Evolutionary conservation across 169 alveolate species (phyloP), one percentile per base, ranked within the genome.

Genomic region (Plasmodium vinckei): DNA sequence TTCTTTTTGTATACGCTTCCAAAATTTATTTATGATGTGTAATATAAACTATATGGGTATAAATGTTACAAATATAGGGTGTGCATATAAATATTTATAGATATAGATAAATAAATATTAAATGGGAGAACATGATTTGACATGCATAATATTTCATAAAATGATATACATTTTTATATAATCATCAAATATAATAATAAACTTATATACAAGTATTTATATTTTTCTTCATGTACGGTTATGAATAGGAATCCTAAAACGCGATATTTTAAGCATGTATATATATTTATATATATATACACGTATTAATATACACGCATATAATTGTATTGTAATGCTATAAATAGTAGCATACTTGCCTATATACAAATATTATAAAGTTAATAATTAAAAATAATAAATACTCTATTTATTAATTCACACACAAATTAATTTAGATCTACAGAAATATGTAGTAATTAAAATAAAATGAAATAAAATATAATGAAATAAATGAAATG

Each of bases 71-170:
- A 70, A 7, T 57, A 27, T 39, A 53, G 10, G 17, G 2, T 63
- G 15, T 75, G 72, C 54, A 23, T 49, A 75, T n/a, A 54, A 15
- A 49, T 9, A n/a, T 49, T n/a, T 51, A 77, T 54, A 79, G 9
- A 87, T 73, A 33, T 17, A 49, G 63, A 63, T 68, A 19, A 42
- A 25, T 23, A 9, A 60, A 54, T 56, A 68, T 67, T 9, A 70
- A 39, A 6, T 15, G 59, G 19, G 9, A 13, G 54, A 67, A 47
- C 88, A 69, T 44, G 23, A 25, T 13, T 56, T 12, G 47, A 5
- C 27, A 44, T 27, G 65, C 19, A 13, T 69, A 46, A 33, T 69
- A 63, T 70, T 23, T 64, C 6, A 1, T 68, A 12, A 21, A 63
- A 7, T 39, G 23, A 42, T n/a, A 15, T 7, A 7, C 44, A 9